A percentile compares a stretch with the other conserved stretches of the same genome.
Evolutionary conservation across 352 stramenopile species (phyloP).

Genomic region (Pythium angustatum): DNA sequence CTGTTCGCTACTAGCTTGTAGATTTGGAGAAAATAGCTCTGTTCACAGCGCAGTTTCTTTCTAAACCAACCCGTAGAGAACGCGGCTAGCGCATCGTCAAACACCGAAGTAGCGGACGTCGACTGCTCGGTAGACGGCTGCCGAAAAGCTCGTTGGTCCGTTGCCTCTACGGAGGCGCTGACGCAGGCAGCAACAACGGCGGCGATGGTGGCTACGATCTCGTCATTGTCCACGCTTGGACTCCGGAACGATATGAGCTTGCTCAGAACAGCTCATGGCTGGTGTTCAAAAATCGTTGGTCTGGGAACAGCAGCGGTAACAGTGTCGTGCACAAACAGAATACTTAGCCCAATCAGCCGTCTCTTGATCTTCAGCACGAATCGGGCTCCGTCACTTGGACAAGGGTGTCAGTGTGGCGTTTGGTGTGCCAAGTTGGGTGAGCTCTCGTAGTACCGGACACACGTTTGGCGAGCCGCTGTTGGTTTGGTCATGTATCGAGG

Average conservation of each 20-base stretch:
- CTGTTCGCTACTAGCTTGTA: constrained; percentile 9
- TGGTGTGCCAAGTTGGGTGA: too few species aligned
- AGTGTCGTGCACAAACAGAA: background rate
- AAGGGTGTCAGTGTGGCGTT: too few species aligned
- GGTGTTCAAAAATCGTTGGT: background rate
- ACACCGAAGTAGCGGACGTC: background rate
- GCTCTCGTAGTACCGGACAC: too few species aligned
- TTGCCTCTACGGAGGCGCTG: background rate
- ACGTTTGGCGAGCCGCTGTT: too few species aligned
- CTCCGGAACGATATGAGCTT: background rate
- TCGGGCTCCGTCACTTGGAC: constrained; percentile 1
- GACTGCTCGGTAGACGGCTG: background rate
- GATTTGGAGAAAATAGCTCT: constrained; percentile 15
- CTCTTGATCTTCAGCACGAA: background rate
- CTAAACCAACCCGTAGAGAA: background rate
- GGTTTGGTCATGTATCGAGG: too few species aligned
- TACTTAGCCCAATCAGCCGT: background rate
- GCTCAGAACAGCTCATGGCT: background rate
- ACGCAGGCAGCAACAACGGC: constrained; percentile 1
- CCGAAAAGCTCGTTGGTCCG: constrained; percentile 4
- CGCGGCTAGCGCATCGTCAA: background rate
- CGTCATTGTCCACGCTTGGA: constrained; percentile 3
- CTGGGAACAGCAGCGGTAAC: constrained; percentile 1
- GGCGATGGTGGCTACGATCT: background rate
- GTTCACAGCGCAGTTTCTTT: constrained; percentile 17